A percentile compares a stretch with the other conserved stretches of the same genome.
These are phyloP conservation scores for Zasmidium citrigriseum DNA, from an alignment of 2,329 filamentous ascomycete genomes.

Conservation along the genomic window DNA sequence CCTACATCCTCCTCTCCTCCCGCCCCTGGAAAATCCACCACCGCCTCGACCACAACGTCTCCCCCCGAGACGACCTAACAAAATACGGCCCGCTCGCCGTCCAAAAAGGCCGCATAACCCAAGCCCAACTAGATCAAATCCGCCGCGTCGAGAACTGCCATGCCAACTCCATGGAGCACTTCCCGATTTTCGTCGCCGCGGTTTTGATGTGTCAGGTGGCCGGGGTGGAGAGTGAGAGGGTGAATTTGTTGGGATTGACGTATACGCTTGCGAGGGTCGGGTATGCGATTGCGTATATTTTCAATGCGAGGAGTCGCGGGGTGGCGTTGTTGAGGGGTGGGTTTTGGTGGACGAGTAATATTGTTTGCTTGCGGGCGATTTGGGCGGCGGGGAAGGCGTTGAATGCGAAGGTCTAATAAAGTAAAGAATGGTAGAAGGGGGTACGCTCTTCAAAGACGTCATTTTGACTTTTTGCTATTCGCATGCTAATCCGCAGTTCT, in stretches of 20 bases:
- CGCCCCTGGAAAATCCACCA: conserved; percentile 46
- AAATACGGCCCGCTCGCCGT: conserved; percentile 48
- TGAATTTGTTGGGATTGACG: conserved; percentile 43
- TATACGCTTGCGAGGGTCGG: conserved; percentile 46
- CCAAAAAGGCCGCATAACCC: conserved; percentile 43
- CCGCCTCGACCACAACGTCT: conserved; percentile 51
- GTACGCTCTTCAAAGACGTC: too few relatives aligned
- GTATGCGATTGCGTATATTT: conserved; percentile 45
- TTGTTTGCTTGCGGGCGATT: conserved; percentile 42
- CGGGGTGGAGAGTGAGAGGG: conserved; percentile 35
- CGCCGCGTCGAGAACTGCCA: conserved; percentile 49
- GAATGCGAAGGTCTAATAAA: conserved; percentile 14
- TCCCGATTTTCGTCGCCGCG: conserved; percentile 40
- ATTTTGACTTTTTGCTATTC: too few relatives aligned
- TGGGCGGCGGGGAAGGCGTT: conserved; percentile 38
- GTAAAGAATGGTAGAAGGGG: neutral
- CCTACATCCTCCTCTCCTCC: conserved; percentile 47
- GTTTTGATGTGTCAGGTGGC: conserved; percentile 44
- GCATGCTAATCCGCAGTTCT: too few relatives aligned
- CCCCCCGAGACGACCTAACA: conserved; percentile 48
- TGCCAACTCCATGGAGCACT: conserved; percentile 50
- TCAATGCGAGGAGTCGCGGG: conserved; percentile 35
- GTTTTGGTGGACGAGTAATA: conserved; percentile 48
- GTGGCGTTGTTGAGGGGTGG: conserved; percentile 41
- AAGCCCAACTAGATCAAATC: conserved; percentile 44